A percentile compares a stretch with the other conserved stretches of the same genome.
Evolutionary conservation across 148 eudicot species (phyloP).

Genomic region (Vaccinium myrtillus): DNA sequence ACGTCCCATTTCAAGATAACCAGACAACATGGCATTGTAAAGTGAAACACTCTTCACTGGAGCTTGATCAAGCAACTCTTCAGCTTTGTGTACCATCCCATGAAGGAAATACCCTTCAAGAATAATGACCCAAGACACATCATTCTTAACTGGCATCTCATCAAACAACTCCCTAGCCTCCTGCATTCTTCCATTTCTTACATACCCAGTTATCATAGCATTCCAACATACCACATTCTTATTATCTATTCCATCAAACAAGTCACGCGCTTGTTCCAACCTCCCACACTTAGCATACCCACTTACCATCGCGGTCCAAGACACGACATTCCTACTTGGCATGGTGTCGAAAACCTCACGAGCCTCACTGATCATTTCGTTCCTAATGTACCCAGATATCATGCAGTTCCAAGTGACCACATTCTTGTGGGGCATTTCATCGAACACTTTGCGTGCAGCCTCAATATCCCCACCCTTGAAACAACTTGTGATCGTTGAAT

Average conservation of each 20-base stretch:
- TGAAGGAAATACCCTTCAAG: slow-evolving; percentile 32
- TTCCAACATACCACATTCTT: slow-evolving; percentile 64
- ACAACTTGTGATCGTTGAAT: slow-evolving; percentile 37
- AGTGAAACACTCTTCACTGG: slow-evolving; percentile 33
- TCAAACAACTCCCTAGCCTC: slow-evolving; percentile 43
- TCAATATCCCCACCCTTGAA: slow-evolving; percentile 44
- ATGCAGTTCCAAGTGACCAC: slow-evolving; percentile 71
- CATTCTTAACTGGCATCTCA: slow-evolving; percentile 33
- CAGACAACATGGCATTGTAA: slow-evolving; percentile 55
- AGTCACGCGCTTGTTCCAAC: slow-evolving; percentile 43
- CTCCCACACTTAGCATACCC: slow-evolving; percentile 54
- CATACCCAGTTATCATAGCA: slow-evolving; percentile 59
- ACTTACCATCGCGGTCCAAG: slow-evolving; percentile 56
- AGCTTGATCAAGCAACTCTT: slow-evolving; percentile 40
- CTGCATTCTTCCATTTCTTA: slow-evolving; percentile 35
- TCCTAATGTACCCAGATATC: slow-evolving; percentile 61
- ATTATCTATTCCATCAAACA: slow-evolving; percentile 45
- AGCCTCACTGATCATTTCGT: slow-evolving; percentile 48
- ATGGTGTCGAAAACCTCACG: slow-evolving; percentile 47
- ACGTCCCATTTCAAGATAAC: slow-evolving; percentile 49
- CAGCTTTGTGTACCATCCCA: slow-evolving; percentile 23
- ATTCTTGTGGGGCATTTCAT: slow-evolving; percentile 65
- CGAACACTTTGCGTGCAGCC: slow-evolving; percentile 51
- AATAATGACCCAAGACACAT: slow-evolving; percentile 29
- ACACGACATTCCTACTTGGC: slow-evolving; percentile 39